A percentile compares a stretch with the other conserved stretches of the same genome.
These are phyloP conservation scores for Berberis thunbergii DNA, from an alignment of 164 flowering plant genomes.

Conservation along the genomic window DNA sequence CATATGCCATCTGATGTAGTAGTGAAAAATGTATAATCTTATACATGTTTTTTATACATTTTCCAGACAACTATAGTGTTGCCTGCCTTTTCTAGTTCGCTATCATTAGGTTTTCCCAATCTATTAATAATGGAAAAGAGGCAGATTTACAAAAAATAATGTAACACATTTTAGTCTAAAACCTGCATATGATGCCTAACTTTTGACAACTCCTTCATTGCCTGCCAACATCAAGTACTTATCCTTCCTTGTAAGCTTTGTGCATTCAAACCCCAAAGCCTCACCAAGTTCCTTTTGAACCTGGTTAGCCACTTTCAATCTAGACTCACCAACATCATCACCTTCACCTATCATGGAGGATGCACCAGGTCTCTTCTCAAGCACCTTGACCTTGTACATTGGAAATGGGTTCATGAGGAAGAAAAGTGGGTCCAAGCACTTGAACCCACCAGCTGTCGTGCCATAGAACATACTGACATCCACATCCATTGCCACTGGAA, in stretches of 20 bases:
- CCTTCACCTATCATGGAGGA: background rate
- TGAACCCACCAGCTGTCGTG: conserved; percentile 30
- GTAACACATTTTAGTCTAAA: no score
- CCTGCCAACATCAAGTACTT: conserved; percentile 56
- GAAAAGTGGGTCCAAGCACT: conserved; percentile 34
- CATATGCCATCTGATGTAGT: no score
- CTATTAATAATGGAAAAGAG: no score
- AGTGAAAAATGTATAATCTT: no score
- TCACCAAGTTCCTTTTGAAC: conserved; percentile 41
- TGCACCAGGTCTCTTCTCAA: conserved; percentile 14
- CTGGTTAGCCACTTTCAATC: conserved; percentile 41
- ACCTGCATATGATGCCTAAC: background rate
- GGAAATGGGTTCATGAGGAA: conserved; percentile 30
- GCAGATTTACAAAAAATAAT: no score
- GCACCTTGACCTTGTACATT: conserved; percentile 14
- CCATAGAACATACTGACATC: conserved; percentile 29
- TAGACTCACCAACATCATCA: conserved; percentile 25
- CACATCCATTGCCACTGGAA: conserved; percentile 27
- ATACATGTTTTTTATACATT: no score
- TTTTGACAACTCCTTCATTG: conserved; percentile 31
- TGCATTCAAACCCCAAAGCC: conserved; percentile 51
- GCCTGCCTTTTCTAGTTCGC: no score
- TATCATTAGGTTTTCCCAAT: no score
- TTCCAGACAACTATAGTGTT: no score
- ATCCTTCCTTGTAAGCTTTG: conserved; percentile 54